A percentile compares a stretch with the other conserved stretches of the same genome.
phyloP scores from a whole-genome alignment of 2,329 filamentous ascomycete species.

The Fusarium redolens region DNA sequence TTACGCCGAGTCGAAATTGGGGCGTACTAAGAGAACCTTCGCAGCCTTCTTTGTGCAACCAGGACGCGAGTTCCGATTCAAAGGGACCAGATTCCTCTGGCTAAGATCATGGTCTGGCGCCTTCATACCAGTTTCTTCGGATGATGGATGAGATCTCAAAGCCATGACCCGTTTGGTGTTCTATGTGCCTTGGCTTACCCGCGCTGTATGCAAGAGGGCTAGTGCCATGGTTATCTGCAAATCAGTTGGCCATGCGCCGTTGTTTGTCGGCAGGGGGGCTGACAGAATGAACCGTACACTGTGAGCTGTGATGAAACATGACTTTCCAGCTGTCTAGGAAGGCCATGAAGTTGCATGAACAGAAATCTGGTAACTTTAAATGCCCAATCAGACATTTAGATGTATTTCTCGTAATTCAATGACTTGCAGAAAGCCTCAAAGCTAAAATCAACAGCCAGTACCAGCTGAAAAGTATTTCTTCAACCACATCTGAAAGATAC shows the following conservation, averaged over 20 bases:
- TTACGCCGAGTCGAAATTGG: conserved; percentile 19
- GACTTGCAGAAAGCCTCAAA: neutral
- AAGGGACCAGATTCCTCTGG: neutral
- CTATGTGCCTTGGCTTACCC: conserved; percentile 14
- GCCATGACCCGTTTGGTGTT: neutral
- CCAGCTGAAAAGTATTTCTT: neutral
- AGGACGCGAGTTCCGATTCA: neutral
- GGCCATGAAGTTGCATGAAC: neutral
- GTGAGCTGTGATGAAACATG: neutral
- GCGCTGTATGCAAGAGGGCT: neutral
- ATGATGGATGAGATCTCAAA: neutral
- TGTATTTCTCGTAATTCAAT: neutral
- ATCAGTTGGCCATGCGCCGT: neutral
- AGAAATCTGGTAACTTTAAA: accelerated
- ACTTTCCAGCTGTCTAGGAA: neutral
- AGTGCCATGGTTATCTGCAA: conserved; percentile 8
- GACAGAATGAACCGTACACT: conserved; percentile 13
- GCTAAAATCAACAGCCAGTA: neutral
- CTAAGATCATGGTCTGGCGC: neutral
- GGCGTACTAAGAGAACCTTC: neutral
- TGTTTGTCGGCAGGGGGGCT: neutral
- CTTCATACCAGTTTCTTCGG: neutral
- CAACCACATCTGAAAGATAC: neutral
- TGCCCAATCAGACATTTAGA: neutral
- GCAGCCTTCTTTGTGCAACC: conserved; percentile 27